phyloP scores from a whole-genome alignment of 2,329 filamentous ascomycete genomes.

The Epicoccum nigrum region DNA sequence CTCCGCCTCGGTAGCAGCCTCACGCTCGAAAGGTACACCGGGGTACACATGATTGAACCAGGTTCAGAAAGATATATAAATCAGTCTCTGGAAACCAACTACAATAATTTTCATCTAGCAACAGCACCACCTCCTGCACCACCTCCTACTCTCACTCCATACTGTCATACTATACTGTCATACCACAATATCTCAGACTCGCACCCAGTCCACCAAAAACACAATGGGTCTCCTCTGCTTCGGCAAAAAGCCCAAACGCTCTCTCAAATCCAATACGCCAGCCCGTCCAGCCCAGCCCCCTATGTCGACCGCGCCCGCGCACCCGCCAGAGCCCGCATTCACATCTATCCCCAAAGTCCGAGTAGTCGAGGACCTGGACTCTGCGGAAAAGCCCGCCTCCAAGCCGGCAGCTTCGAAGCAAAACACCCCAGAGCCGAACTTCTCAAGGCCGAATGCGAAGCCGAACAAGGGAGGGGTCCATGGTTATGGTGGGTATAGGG shows the following conservation, averaged over 20 bases:
- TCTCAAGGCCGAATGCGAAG: too few species aligned
- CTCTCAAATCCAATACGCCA: background rate
- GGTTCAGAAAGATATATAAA: background rate
- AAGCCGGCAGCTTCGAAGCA: too few species aligned
- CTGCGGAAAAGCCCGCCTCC: too few species aligned
- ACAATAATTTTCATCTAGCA: background rate
- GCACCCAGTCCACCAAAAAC: background rate
- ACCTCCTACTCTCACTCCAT: background rate
- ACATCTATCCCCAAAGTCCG: too few species aligned
- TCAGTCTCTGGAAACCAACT: too few species aligned
- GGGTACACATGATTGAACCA: background rate
- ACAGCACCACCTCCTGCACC: background rate
- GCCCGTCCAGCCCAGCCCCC: background rate
- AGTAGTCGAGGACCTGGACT: too few species aligned
- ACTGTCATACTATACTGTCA: too few species aligned
- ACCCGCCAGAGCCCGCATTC: too few species aligned
- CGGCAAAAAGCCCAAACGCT: slow-evolving; percentile 1
- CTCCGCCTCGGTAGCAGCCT: slow-evolving; percentile 6
- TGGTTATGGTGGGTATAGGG: background rate
- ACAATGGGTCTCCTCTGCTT: slow-evolving; percentile 10
- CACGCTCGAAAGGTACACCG: background rate
- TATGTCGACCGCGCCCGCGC: background rate
- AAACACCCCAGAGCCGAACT: too few species aligned
- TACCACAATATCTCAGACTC: background rate
- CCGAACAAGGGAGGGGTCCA: too few species aligned